Base-by-base conservation (phyloP, 768 basidiomycete genomes). In the Mrakia gelida region DNA sequence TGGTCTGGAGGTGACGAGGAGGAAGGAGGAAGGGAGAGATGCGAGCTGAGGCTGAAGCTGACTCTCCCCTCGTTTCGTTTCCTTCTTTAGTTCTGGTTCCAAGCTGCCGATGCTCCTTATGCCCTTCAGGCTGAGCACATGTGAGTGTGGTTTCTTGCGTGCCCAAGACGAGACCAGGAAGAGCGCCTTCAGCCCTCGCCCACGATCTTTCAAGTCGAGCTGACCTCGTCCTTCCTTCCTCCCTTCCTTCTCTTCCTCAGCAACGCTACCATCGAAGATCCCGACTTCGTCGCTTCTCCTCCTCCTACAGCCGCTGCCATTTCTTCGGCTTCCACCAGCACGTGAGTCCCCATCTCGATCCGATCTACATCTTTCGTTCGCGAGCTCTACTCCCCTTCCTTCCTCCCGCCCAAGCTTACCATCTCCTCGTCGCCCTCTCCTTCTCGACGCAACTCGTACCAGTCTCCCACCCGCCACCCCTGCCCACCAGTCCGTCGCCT, bases 61-160 rank as follows among this genome's bases (percentile, higher is more conserved):
- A 49, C 45, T 28, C 5, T 21, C 18, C 18, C 34, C 6, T 73
- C 13, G 38, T 61, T n/a, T 21, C 34, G 23, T 26, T 26, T 15
- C 5, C 23, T 45, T 65, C 16, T 65, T 3, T 41, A 76, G 75
- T 79, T 79, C 78, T 79, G 75, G 74, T 79, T 79, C 68, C 78
- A 79, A 54, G 70, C 68, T 23, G 43, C 30, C 18, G 41, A 54
- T 21, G 73, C 73, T 41, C 34, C 45, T 56, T 78, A 78, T n/a
- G 45, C 34, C 18, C 74, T 45, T 38, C 65, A 43, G 10, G 41
- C 49, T 21, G 32, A 75, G 30, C 67, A 70, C 23, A 59, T 54
- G 52, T 77, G 23, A 32, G 49, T 62, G 9, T 9, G 2, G n/a
- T n/a, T n/a, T n/a, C n/a, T n/a, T n/a, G n/a, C n/a, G n/a, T n/a